A percentile compares a stretch with the other conserved stretches of the same genome.
Evolutionary conservation across 306 rosid genomes (phyloP).

Genomic region (Vigna hirtella): DNA sequence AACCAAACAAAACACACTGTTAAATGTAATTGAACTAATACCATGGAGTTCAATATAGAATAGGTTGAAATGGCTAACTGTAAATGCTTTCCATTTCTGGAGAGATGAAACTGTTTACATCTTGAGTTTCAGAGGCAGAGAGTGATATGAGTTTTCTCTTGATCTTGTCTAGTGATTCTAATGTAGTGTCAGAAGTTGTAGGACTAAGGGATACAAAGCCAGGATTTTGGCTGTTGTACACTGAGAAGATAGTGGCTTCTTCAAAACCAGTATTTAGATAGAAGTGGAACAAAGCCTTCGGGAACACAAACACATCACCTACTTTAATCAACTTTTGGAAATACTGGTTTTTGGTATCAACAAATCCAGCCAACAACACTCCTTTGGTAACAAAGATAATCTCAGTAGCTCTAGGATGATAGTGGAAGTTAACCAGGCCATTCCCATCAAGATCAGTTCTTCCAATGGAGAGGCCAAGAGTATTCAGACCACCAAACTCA

Average conservation of each 20-base stretch:
- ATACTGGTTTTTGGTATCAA: constrained; percentile 61
- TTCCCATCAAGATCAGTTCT: constrained; percentile 60
- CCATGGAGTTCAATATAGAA: constrained; percentile 21
- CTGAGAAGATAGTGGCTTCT: constrained; percentile 61
- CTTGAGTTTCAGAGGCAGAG: constrained; percentile 47
- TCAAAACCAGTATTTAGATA: constrained; percentile 59
- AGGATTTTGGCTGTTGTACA: constrained; percentile 79
- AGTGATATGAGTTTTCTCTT: constrained; percentile 46
- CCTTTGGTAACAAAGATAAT: constrained; percentile 74
- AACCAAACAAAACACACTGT: constrained; percentile 23
- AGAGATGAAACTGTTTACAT: constrained; percentile 11
- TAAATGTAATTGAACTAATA: constrained; percentile 7
- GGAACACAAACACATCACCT: constrained; percentile 83
- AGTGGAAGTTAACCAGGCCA: constrained; percentile 62
- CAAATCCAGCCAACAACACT: constrained; percentile 61
- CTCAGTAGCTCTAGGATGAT: constrained; percentile 88
- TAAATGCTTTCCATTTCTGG: constrained; percentile 42
- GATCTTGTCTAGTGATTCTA: constrained; percentile 50
- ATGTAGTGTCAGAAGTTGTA: constrained; percentile 46
- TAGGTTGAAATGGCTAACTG: constrained; percentile 32
- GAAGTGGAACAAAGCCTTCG: constrained; percentile 78
- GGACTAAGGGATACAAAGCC: constrained; percentile 51
- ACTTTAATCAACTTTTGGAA: constrained; percentile 56
- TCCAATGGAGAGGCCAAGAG: constrained; percentile 80
- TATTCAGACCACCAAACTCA: constrained; percentile 72